Percentiles rank a stretch among this genome's conserved stretches.
Evolutionary conservation across 306 rosid genomes (phyloP).

Genomic region (Lathyrus oleraceus): DNA sequence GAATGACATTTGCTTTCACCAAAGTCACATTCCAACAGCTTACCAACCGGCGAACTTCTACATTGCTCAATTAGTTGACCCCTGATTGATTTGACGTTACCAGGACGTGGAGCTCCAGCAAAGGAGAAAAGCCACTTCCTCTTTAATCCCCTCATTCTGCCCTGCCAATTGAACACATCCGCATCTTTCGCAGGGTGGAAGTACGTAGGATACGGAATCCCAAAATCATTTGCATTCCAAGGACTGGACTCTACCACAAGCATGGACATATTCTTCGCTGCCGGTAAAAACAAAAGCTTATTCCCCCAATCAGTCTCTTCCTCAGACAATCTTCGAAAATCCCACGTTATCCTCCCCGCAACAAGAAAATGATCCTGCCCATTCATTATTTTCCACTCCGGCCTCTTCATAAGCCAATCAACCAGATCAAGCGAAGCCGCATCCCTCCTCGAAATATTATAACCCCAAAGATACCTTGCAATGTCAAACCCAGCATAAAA

Average conservation of each 20-base stretch:
- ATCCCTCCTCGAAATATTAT: constrained; percentile 77
- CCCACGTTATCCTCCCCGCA: constrained; percentile 97
- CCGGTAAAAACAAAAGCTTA: constrained; percentile 91
- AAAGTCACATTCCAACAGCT: constrained; percentile 88
- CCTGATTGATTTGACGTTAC: constrained; percentile 76
- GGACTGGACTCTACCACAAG: constrained; percentile 99
- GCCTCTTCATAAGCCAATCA: constrained; percentile 89
- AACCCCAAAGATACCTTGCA: constrained; percentile 92
- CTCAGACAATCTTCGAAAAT: constrained; percentile 79
- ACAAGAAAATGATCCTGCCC: constrained; percentile 96
- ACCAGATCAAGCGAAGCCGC: constrained; percentile 89
- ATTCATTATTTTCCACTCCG: constrained; percentile 88
- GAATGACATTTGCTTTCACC: constrained; percentile 99
- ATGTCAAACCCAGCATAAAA: constrained; percentile 97
- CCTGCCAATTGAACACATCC: constrained; percentile 67
- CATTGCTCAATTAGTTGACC: constrained; percentile 87
- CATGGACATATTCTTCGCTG: constrained; percentile 98
- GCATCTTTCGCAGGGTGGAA: constrained; percentile 95
- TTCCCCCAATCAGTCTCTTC: constrained; percentile 84
- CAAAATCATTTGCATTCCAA: constrained; percentile 98
- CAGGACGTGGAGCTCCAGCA: constrained; percentile 99
- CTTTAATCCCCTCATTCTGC: constrained; percentile 50
- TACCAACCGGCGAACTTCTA: constrained; percentile 63
- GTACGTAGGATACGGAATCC: constrained; percentile 94
- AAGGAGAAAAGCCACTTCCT: constrained; percentile 90